phyloP scores from a whole-genome alignment of 441 rosid species.

The Pelargonium citronellum region DNA sequence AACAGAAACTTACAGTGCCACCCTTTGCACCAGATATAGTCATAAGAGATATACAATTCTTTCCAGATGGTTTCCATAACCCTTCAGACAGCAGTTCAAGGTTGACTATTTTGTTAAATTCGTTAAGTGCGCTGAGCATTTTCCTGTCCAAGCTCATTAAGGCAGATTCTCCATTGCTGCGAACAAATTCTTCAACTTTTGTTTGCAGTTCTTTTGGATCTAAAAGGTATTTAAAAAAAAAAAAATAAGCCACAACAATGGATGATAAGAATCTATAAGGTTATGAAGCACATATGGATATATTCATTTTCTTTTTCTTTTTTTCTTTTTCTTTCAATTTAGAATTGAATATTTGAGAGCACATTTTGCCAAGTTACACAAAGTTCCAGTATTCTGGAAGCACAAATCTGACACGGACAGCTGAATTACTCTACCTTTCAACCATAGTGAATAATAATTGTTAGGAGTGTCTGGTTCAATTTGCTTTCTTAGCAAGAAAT shows the following conservation, averaged over 20 bases:
- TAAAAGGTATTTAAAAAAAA: conserved; percentile 27
- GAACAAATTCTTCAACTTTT: conserved; percentile 64
- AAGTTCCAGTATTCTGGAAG: neutral
- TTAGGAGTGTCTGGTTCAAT: neutral
- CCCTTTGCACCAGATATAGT: conserved; percentile 99
- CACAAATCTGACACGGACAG: too few relatives aligned
- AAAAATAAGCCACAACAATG: conserved; percentile 13
- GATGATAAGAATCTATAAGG: neutral
- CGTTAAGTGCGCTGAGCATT: conserved; percentile 65
- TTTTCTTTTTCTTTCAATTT: too few relatives aligned
- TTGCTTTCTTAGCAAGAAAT: neutral
- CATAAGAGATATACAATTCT: conserved; percentile 90
- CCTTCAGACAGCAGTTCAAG: conserved; percentile 77
- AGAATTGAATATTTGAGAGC: too few relatives aligned
- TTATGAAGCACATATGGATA: neutral
- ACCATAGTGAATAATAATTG: neutral
- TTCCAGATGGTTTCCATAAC: conserved; percentile 71
- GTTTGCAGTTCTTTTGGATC: conserved; percentile 58
- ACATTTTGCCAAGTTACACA: neutral
- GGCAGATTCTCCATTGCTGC: conserved; percentile 79
- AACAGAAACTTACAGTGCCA: conserved; percentile 63
- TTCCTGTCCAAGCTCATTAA: conserved; percentile 69
- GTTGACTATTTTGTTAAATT: conserved; percentile 64
- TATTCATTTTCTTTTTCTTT: neutral
- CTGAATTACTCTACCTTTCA: neutral